These are phyloP conservation scores for Coniochaeta prunicola DNA, from an alignment of 2,329 filamentous ascomycete genomes.

Conservation along the genomic window DNA sequence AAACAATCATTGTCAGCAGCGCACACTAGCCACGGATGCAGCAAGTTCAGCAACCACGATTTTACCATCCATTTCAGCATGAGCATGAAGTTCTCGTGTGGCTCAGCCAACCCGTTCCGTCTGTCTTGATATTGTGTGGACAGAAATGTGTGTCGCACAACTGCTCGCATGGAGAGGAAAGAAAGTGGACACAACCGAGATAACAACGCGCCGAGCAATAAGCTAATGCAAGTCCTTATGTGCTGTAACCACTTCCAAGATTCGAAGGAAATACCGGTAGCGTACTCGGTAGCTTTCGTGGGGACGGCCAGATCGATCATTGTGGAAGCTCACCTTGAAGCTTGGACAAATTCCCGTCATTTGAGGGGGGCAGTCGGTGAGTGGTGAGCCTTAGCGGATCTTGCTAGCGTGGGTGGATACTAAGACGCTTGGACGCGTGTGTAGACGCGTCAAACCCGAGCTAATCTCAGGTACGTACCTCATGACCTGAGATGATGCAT, in stretches of 20 bases:
- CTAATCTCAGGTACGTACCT: neutral
- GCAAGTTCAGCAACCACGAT: neutral
- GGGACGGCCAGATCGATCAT: too few relatives aligned
- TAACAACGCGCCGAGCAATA: neutral
- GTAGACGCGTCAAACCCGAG: neutral
- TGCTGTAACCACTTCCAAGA: neutral
- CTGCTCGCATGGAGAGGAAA: neutral
- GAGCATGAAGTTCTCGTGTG: neutral
- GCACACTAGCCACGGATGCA: neutral
- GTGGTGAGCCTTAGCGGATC: neutral
- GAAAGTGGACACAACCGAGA: neutral
- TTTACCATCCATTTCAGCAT: neutral
- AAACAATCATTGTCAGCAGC: neutral
- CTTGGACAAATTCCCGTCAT: too few relatives aligned
- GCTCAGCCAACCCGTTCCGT: neutral
- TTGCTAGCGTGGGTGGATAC: neutral
- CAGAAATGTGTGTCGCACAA: neutral
- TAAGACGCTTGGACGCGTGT: neutral
- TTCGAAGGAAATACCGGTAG: neutral
- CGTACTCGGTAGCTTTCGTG: too few relatives aligned
- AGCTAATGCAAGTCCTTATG: neutral
- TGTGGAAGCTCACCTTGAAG: neutral
- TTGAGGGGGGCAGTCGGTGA: neutral
- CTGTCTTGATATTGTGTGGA: too few relatives aligned
- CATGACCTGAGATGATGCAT: neutral